Evolutionary conservation across 2,329 filamentous ascomycete genomes (phyloP), one percentile per base, ranked within the genome.

Genomic region (Aspergillus ibericus): DNA sequence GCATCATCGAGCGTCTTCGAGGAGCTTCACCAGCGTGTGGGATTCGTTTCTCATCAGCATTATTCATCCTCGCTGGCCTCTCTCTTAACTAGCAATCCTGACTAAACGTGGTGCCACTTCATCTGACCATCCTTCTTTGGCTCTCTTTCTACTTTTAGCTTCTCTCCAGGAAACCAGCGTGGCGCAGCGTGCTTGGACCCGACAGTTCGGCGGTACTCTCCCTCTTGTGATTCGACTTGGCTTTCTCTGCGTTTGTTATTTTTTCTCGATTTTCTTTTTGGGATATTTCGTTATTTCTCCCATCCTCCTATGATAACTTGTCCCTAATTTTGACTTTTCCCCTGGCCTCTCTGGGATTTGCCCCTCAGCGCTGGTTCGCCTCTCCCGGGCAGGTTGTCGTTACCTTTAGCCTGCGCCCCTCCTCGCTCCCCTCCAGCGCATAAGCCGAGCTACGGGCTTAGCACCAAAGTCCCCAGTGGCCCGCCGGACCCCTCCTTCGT

Each of bases 41-140:
- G 25, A 34, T 20, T 38, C 44, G 42, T 53, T 42, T 13, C 59
- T 53, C 55, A 55, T 64, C 52, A 58, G 48, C 52, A 55, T 55
- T 55, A 53, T 54, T 57, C 46, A 32, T 51, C 36, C 47, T 34
- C 46, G 13, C 13, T 52, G 40, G 34, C 22, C 36, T 16, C 35
- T 40, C 36, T 18, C 36, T 40, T 16, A 44, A 44, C 36, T 29
- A 47, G 34, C 32, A 40, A 53, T 55, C 38, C 32, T 46, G 44
- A 27, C 40, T 46, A 53, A 44, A 65, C 61, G 63, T 63, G 61
- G 63, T 65, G 55, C 63, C 61, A 65, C 57, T 63, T 56, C 59
- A 56, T 60, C 55, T 40, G 38, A 46, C 55, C 44, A 51, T 59
- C 50, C 32, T 49, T 55, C 18, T 34, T 55, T 54, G 55, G 56